A percentile compares a stretch with the other conserved stretches of the same genome.
These are phyloP conservation scores for Sugiyamaella boreocaroliniensis DNA, from an alignment of 805 yeast genomes.

Conservation along the genomic window DNA sequence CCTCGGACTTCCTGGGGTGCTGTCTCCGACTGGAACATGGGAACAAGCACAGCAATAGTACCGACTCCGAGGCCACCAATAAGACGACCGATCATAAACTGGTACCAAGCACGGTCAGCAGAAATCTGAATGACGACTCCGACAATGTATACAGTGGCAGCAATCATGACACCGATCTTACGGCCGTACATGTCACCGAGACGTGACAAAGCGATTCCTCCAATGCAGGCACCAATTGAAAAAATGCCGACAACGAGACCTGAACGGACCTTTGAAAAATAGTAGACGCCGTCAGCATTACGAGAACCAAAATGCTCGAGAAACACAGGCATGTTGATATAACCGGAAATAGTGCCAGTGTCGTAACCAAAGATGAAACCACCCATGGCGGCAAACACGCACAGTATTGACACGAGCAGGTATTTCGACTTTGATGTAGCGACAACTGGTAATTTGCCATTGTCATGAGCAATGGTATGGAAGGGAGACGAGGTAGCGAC, in stretches of 20 bases:
- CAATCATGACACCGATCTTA: constrained; percentile 32
- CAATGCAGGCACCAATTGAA: constrained; percentile 64
- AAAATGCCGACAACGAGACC: constrained; percentile 69
- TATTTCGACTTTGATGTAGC: constrained; percentile 4
- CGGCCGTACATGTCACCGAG: constrained; percentile 46
- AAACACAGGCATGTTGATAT: constrained; percentile 52
- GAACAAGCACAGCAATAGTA: constrained; percentile 66
- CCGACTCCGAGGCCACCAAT: constrained; percentile 78
- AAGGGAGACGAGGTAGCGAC: not conserved
- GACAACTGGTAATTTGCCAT: not conserved
- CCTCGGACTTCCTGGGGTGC: constrained; percentile 77
- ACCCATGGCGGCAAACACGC: constrained; percentile 54
- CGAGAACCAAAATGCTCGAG: constrained; percentile 42
- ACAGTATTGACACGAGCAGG: constrained; percentile 27
- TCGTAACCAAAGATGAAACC: constrained; percentile 64
- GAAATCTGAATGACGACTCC: constrained; percentile 49
- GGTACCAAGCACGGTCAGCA: constrained; percentile 35
- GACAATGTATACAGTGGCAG: constrained; percentile 43
- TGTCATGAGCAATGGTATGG: not conserved
- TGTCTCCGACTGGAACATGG: constrained; percentile 72
- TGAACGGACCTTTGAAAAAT: constrained; percentile 45
- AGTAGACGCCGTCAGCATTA: constrained; percentile 30
- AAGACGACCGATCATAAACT: constrained; percentile 60
- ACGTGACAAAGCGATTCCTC: constrained; percentile 58
- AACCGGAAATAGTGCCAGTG: constrained; percentile 63